Conservation (phyloP, 768 basidiomycete species). For the Macrolepiota fuliginosa region DNA sequence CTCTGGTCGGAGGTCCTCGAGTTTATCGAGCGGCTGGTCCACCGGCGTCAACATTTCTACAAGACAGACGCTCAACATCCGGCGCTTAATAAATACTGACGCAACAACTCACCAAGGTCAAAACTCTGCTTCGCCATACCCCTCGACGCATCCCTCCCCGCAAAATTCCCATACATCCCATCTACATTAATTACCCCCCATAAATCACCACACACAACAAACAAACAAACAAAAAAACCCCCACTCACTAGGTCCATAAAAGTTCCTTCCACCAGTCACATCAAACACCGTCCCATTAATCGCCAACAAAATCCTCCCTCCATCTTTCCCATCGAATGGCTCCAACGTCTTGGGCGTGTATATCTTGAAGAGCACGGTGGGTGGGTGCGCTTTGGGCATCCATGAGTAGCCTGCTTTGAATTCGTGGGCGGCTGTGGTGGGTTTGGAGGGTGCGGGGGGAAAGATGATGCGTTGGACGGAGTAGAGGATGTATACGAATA, state of each 20-base stretch:
- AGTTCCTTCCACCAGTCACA: conserved; percentile 83
- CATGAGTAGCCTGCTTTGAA: conserved; percentile 89
- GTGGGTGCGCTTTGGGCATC: conserved; percentile 83
- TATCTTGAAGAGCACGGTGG: conserved; percentile 70
- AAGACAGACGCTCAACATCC: neutral
- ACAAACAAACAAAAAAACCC: neutral
- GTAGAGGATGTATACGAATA: conserved; percentile 78
- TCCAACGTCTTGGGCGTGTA: conserved; percentile 78
- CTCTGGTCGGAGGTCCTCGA: conserved; percentile 71
- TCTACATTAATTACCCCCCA: no score
- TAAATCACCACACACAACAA: no score
- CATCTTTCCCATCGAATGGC: conserved; percentile 62
- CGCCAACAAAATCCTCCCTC: conserved; percentile 74
- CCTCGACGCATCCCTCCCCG: conserved; percentile 91
- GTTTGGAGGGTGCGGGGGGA: conserved; percentile 50
- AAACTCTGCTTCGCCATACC: conserved; percentile 99
- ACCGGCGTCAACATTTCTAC: conserved; percentile 88
- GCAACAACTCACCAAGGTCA: conserved; percentile 62
- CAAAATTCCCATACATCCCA: conserved; percentile 97
- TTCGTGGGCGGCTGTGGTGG: conserved; percentile 54
- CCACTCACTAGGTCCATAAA: conserved; percentile 90
- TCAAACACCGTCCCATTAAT: conserved; percentile 92
- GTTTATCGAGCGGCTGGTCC: conserved; percentile 82
- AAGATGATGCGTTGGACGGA: conserved; percentile 72
- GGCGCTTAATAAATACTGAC: neutral